phyloP scores from a whole-genome alignment of 2,329 filamentous ascomycete species.

The Corinectria fuckeliana region DNA sequence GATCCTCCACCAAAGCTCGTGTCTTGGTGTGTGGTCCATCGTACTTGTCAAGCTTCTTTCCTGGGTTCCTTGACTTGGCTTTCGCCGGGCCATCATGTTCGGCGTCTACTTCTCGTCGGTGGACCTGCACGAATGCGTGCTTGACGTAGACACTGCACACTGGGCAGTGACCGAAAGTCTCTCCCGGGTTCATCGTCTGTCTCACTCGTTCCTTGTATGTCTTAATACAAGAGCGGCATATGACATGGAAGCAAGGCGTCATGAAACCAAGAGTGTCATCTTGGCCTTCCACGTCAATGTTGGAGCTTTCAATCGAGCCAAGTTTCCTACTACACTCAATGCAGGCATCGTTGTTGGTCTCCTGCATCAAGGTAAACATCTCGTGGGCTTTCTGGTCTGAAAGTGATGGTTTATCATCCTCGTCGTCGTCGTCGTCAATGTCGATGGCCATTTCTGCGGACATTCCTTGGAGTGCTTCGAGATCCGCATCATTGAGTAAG shows the following conservation, averaged over 20 bases:
- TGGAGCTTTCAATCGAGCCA: conserved; percentile 59
- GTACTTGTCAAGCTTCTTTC: conserved; percentile 73
- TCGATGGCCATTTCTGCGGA: conserved; percentile 88
- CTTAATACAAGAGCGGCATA: conserved; percentile 78
- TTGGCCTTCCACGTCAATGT: conserved; percentile 64
- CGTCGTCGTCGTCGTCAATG: conserved; percentile 80
- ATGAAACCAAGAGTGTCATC: conserved; percentile 77
- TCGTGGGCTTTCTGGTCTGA: conserved; percentile 80
- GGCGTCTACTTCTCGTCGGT: conserved; percentile 62
- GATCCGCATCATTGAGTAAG: conserved; percentile 82
- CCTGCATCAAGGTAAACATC: conserved; percentile 82
- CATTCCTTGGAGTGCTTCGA: conserved; percentile 79
- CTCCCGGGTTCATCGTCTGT: conserved; percentile 44
- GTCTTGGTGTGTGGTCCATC: conserved; percentile 93
- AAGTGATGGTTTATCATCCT: conserved; percentile 63
- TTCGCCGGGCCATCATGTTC: conserved; percentile 62
- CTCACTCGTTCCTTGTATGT: conserved; percentile 62
- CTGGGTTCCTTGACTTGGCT: conserved; percentile 41
- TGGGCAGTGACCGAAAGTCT: conserved; percentile 64
- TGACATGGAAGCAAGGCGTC: conserved; percentile 85
- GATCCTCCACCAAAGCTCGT: conserved; percentile 76
- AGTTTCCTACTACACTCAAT: conserved; percentile 72
- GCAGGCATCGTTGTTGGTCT: conserved; percentile 80
- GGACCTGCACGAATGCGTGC: conserved; percentile 72
- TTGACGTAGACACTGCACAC: conserved; percentile 71